These are phyloP conservation scores for Talaromyces sp. DNA, from an alignment of 2,329 filamentous ascomycete species.

Conservation along the genomic window DNA sequence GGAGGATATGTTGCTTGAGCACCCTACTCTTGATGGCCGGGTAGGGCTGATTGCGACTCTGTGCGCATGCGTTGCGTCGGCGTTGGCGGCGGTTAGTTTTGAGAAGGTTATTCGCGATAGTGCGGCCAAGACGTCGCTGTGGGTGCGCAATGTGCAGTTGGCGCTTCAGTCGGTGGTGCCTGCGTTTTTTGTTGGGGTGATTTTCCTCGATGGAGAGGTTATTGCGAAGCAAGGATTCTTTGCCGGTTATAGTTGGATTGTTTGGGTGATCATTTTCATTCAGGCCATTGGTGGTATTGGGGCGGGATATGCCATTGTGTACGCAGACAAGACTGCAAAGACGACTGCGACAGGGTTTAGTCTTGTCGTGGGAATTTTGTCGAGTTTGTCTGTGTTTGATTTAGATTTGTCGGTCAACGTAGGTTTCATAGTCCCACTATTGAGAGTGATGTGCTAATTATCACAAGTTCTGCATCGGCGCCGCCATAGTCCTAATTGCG, in stretches of 20 bases:
- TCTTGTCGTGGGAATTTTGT: constrained; percentile 81
- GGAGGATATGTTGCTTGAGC: constrained; percentile 54
- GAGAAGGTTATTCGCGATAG: constrained; percentile 88
- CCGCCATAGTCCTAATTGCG: constrained; percentile 71
- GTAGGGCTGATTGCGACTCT: constrained; percentile 78
- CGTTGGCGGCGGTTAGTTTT: constrained; percentile 68
- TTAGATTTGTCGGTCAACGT: constrained; percentile 72
- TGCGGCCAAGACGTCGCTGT: constrained; percentile 72
- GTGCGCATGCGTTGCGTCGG: constrained; percentile 74
- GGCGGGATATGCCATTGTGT: constrained; percentile 77
- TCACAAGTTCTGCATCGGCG: constrained; percentile 79
- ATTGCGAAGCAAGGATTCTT: constrained; percentile 88
- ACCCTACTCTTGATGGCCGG: constrained; percentile 69
- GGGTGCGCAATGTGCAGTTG: constrained; percentile 92
- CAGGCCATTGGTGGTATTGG: constrained; percentile 83
- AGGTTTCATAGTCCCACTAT: constrained; percentile 42
- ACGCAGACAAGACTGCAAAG: constrained; percentile 86
- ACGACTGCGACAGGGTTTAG: constrained; percentile 92
- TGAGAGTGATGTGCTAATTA: not conserved
- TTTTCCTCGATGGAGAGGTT: constrained; percentile 81
- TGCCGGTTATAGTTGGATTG: constrained; percentile 86
- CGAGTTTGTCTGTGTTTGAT: constrained; percentile 82
- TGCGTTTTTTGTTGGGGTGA: constrained; percentile 78
- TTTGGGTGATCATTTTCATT: constrained; percentile 79
- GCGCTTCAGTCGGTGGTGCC: constrained; percentile 93